Percentiles rank a stretch among this genome's conserved stretches.
Evolutionary conservation across 805 yeast species (phyloP).

Genomic region (Isabelozyma pseudorhagii): DNA sequence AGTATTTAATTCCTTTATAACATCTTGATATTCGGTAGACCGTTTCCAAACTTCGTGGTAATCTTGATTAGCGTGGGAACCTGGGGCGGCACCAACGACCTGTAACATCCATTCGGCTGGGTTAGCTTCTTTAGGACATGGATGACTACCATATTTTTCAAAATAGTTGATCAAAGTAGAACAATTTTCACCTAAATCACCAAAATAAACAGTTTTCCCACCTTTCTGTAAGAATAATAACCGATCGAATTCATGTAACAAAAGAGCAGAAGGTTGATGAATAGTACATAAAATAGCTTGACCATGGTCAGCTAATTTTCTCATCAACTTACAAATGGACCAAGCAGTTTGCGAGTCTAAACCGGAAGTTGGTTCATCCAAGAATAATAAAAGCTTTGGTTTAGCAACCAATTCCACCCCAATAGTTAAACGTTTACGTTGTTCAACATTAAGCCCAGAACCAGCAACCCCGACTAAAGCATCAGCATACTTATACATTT

Average conservation of each 20-base stretch:
- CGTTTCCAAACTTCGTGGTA: constrained; percentile 75
- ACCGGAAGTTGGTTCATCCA: constrained; percentile 45
- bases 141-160: constrained; percentile 64
- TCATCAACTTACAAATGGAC: constrained; percentile 38
- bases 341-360: constrained; percentile 43
- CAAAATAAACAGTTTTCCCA: constrained; percentile 79
- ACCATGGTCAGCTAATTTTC: constrained; percentile 39
- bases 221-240: constrained; percentile 67
- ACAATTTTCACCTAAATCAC: constrained; percentile 71
- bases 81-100: constrained; percentile 81
- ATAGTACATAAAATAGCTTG: constrained; percentile 54
- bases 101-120: constrained; percentile 84
- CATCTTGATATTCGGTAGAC: constrained; percentile 58
- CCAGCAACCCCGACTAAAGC: constrained; percentile 81
- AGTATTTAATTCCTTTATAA: constrained; percentile 54
- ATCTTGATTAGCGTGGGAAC: constrained; percentile 69
- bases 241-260: constrained; percentile 76
- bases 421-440: constrained; percentile 38
- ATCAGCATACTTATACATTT: constrained; percentile 68
- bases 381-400: constrained; percentile 34
- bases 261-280: constrained; percentile 82
- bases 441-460: constrained; percentile 48
- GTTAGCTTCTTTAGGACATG: constrained; percentile 35
- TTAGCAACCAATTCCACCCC: constrained; percentile 42
- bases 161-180: constrained; percentile 58